These are phyloP conservation scores for Saccharomycopsis sp. DNA, from an alignment of 805 yeast species.

Conservation along the genomic window DNA sequence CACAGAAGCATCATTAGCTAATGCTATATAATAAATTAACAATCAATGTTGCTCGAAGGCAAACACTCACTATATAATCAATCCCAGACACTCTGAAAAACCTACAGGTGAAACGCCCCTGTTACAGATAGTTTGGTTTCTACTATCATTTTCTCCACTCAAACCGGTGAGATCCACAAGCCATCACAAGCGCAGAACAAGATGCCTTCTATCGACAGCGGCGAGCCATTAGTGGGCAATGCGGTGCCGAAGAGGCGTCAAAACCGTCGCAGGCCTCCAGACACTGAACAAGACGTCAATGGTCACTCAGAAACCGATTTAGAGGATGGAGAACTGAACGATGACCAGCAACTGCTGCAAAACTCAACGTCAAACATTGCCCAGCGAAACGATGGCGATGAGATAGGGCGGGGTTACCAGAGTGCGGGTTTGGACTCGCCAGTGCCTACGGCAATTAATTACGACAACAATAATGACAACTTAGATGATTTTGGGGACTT, in stretches of 20 bases:
- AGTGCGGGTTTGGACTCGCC: too few relatives aligned
- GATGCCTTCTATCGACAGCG: conserved; percentile 7
- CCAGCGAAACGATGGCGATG: not conserved
- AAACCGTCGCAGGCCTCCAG: not conserved
- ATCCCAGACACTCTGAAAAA: not conserved
- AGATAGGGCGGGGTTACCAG: too few relatives aligned
- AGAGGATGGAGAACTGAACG: conserved; percentile 1
- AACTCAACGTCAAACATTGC: not conserved
- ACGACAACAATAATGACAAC: too few relatives aligned
- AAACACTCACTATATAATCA: not conserved
- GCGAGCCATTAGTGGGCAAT: not conserved
- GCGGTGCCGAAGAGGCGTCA: not conserved
- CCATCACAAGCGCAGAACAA: not conserved
- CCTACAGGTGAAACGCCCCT: too few relatives aligned
- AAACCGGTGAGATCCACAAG: too few relatives aligned
- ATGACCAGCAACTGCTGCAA: not conserved
- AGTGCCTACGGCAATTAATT: too few relatives aligned
- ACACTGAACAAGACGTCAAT: not conserved
- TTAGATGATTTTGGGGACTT: too few relatives aligned
- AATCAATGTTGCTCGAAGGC: too few relatives aligned
- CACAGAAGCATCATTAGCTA: not conserved
- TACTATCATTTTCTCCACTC: too few relatives aligned
- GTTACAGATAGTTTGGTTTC: too few relatives aligned
- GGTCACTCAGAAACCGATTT: not conserved
- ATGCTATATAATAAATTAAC: too few relatives aligned